Base-by-base conservation (phyloP, 305 asterid species). In the Euphrasia arctica region DNA sequence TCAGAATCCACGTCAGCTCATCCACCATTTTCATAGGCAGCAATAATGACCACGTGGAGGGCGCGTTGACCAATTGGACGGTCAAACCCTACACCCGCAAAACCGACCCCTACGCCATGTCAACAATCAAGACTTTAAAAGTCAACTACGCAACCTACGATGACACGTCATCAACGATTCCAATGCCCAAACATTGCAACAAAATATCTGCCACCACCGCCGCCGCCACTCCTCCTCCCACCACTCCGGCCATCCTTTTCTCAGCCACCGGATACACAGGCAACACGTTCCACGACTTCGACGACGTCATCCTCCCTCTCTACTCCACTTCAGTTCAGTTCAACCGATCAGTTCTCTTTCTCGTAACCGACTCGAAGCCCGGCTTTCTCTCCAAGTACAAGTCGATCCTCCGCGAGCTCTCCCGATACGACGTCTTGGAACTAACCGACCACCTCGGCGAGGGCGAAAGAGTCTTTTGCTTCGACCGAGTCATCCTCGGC, bases 241-340 rank as follows among this genome's bases (percentile, higher is more conserved):
- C 36, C 0, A 45, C 51, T 13, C 87, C 90, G 0, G 92, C 89
- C 0, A 27, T 89, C 69, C 63, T 84, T 9, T 84, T 89, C 83
- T 86, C 92, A 9, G 56, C 72, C 5, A 80, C 75, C n/a, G 93
- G 83, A 0, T 80, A 78, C 67, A 59, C 82, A 12, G 82, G 77
- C 2, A 86, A 89, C 75, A 73, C 36, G 12, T 89, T 77, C 82
- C 96, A 89, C 68, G 77, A 70, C 65, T 77, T 86, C 74, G 15
- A 79, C 32, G 95, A 89, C 62, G 72, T 89, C 28, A 61, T 89
- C 60, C 63, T 86, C 34, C 92, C 93, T 0, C 74, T 84, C 25
- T 86, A 67, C 74, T 32, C 69, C 13, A 84, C 92, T 0, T 72
- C 89, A 5, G 68, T 54, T 1, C 74, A 52, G 6, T 86, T 82